A percentile compares a stretch with the other conserved stretches of the same genome.
These are phyloP conservation scores for Brassica carinata DNA, from an alignment of 345 rosid genomes.

Conservation along the genomic window DNA sequence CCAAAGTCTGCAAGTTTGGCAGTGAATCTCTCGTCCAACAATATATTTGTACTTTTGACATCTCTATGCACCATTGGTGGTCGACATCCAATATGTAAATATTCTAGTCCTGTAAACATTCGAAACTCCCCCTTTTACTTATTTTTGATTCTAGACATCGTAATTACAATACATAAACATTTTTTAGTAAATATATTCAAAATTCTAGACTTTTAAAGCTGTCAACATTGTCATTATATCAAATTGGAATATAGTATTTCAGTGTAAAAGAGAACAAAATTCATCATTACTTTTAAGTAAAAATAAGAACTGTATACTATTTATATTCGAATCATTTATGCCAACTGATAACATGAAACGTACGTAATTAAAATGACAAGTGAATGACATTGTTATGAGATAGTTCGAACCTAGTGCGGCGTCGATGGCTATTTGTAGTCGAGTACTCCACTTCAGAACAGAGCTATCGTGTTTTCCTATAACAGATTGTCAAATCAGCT, in stretches of 20 bases:
- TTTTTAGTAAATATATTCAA: not conserved
- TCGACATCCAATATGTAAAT: not conserved
- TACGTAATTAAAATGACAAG: not conserved
- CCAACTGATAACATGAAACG: not conserved
- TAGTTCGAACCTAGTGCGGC: conserved; percentile 19
- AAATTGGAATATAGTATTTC: not conserved
- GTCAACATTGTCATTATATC: not conserved
- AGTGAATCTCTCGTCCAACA: not conserved
- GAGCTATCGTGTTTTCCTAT: conserved; percentile 3
- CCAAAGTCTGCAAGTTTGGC: conserved; percentile 19
- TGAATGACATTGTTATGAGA: not conserved
- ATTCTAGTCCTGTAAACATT: conserved; percentile 2
- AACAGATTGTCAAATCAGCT: not conserved
- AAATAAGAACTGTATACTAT: not conserved
- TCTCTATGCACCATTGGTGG: conserved; percentile 1
- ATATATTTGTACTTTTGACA: conserved; percentile 4
- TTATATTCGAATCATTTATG: not conserved
- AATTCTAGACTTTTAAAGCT: not conserved
- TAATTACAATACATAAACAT: not conserved
- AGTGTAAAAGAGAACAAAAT: not conserved
- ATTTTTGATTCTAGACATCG: not conserved
- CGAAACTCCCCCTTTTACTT: not conserved
- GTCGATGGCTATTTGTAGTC: conserved; percentile 45
- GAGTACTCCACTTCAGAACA: conserved; percentile 42
- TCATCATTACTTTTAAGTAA: not conserved